A percentile compares a stretch with the other conserved stretches of the same genome.
phyloP scores from a whole-genome alignment of 1,139 yeast species.

The Suhomyces atakaporum region DNA sequence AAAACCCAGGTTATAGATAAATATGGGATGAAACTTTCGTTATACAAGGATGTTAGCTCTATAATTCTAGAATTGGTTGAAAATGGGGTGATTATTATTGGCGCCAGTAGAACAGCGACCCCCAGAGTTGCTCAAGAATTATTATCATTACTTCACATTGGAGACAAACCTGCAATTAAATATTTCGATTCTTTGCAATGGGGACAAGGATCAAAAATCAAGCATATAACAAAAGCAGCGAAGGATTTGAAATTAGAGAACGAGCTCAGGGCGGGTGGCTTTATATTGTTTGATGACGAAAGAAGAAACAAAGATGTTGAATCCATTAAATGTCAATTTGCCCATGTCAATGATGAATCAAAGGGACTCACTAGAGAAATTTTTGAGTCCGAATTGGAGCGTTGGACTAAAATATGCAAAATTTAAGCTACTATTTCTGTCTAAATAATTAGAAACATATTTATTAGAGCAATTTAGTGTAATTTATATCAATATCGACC shows the following conservation, averaged over 20 bases:
- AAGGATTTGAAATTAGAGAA: conserved; percentile 35
- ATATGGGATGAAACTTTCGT: conserved; percentile 48
- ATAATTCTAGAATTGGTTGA: conserved; percentile 49
- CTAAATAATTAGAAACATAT: background rate
- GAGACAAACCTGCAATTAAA: conserved; percentile 46
- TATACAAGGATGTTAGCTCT: conserved; percentile 62
- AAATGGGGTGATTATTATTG: conserved; percentile 50
- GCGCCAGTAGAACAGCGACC: conserved; percentile 69
- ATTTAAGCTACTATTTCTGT: background rate
- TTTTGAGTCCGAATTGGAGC: conserved; percentile 45
- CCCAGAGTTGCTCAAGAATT: conserved; percentile 63
- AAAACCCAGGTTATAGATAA: conserved; percentile 40
- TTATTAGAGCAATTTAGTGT: background rate
- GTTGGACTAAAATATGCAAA: conserved; percentile 30
- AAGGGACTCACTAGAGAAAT: conserved; percentile 53
- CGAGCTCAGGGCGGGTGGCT: conserved; percentile 51
- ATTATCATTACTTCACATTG: conserved; percentile 50
- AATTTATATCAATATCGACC: background rate
- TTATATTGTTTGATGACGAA: conserved; percentile 73
- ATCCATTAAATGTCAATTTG: conserved; percentile 60
- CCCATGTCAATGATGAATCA: conserved; percentile 46
- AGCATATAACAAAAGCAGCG: conserved; percentile 55
- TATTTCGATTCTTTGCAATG: conserved; percentile 60
- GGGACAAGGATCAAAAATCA: conserved; percentile 66
- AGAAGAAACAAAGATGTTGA: conserved; percentile 65